Evolutionary conservation across 495 filamentous ascomycete species (phyloP).

Genomic region (Aspergillus sclerotiicarbonarius): DNA sequence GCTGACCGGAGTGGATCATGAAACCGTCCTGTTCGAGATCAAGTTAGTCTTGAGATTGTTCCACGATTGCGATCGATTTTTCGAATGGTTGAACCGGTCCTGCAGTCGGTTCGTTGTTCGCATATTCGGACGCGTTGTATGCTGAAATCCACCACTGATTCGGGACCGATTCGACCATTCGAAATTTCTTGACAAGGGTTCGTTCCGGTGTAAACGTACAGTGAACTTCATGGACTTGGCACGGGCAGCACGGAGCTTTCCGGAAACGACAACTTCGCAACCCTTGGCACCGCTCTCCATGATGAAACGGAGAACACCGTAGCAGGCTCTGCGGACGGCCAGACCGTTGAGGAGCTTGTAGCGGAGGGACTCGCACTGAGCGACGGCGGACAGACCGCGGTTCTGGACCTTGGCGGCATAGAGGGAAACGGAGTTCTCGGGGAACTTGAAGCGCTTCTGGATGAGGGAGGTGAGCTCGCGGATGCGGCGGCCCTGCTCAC

Average conservation of each 20-base stretch:
- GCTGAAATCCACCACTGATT: slow-evolving; percentile 1
- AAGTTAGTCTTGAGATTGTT: slow-evolving; percentile 1
- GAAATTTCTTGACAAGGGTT: background rate
- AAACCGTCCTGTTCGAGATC: slow-evolving; percentile 73
- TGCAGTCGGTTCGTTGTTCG: background rate
- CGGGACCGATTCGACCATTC: background rate
- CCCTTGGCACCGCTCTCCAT: slow-evolving; percentile 99
- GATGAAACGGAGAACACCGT: slow-evolving; percentile 99
- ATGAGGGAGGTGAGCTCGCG: slow-evolving; percentile 99
- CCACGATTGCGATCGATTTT: background rate
- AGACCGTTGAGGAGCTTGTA: slow-evolving; percentile 99
- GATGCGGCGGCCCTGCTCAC: slow-evolving; percentile 99
- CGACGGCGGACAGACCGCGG: slow-evolving; percentile 98
- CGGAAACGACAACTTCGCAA: slow-evolving; percentile 98
- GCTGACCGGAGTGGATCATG: slow-evolving; percentile 99
- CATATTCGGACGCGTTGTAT: background rate
- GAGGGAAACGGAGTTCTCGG: slow-evolving; percentile 98
- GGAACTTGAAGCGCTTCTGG: slow-evolving; percentile 99
- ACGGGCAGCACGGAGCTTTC: slow-evolving; percentile 96
- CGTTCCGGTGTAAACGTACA: slow-evolving; percentile 46
- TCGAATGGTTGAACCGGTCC: background rate
- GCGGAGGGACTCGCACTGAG: slow-evolving; percentile 98
- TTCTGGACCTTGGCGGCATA: slow-evolving; percentile 99
- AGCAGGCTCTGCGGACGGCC: slow-evolving; percentile 95
- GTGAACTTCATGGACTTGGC: slow-evolving; percentile 99